Evolutionary conservation across 225 moss, liverwort and hornwort genomes (phyloP).

Genomic region (Takakia lepidozioides): DNA sequence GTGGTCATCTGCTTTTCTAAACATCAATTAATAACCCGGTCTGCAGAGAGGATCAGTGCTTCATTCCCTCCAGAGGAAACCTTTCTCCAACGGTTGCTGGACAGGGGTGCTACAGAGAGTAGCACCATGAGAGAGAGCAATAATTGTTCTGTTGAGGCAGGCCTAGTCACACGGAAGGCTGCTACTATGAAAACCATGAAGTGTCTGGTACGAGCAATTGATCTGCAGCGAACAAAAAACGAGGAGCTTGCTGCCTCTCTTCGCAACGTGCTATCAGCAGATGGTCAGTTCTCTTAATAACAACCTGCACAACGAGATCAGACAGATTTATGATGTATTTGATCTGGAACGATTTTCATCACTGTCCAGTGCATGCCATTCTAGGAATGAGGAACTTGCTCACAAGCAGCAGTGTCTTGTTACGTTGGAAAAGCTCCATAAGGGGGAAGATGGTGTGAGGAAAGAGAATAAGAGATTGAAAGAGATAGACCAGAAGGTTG

Average conservation of each 20-base stretch:
- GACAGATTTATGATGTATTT: no score
- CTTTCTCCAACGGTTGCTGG: conserved; percentile 83
- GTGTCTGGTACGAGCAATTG: conserved; percentile 71
- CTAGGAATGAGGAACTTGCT: no score
- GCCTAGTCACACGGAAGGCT: conserved; percentile 52
- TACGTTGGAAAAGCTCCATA: no score
- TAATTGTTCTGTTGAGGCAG: conserved; percentile 47
- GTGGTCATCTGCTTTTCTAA: no score
- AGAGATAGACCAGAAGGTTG: no score
- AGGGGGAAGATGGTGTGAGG: no score
- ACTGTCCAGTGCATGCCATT: no score
- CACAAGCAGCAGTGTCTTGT: no score
- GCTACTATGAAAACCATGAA: conserved; percentile 78
- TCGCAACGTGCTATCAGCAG: conserved; percentile 28
- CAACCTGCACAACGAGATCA: no score
- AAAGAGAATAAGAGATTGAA: no score
- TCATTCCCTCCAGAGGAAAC: conserved; percentile 66
- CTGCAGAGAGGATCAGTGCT: conserved; percentile 54
- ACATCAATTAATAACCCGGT: not conserved
- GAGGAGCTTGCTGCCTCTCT: conserved; percentile 65
- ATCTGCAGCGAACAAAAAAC: conserved; percentile 65
- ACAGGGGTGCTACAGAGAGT: conserved; percentile 91
- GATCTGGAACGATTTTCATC: no score
- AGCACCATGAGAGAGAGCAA: conserved; percentile 59
- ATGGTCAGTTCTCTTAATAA: conserved; percentile 52